These are phyloP conservation scores for Candida koratica DNA, from an alignment of 805 yeast species.

Conservation along the genomic window DNA sequence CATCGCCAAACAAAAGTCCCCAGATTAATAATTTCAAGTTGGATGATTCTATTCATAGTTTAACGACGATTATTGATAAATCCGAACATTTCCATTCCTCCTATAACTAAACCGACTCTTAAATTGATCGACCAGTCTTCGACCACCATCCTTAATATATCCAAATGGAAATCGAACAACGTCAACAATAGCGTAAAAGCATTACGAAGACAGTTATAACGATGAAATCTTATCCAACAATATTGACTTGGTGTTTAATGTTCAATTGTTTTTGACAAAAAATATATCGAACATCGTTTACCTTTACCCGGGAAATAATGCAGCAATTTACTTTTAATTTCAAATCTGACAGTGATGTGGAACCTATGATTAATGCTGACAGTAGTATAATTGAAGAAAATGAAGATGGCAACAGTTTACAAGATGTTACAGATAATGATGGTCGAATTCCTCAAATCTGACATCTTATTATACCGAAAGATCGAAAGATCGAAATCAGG, in stretches of 20 bases:
- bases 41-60: conserved; percentile 12
- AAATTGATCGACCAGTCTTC: conserved; percentile 1
- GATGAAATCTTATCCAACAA: conserved; percentile 37
- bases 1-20: conserved; percentile 21
- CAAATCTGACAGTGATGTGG: neutral
- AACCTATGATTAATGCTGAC: neutral
- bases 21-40: conserved; percentile 13
- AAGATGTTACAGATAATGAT: conserved; percentile 19
- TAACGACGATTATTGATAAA: conserved; percentile 14
- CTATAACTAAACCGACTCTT: neutral
- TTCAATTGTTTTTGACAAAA: conserved; percentile 29
- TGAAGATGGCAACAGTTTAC: conserved; percentile 1
- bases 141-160: conserved; percentile 23
- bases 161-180: conserved; percentile 36
- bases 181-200: conserved; percentile 34
- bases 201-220: conserved; percentile 40
- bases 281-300: conserved; percentile 13
- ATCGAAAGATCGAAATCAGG: too few species aligned
- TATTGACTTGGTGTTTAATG: conserved; percentile 40
- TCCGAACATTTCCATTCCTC: conserved; percentile 4
- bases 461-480: conserved; percentile 35
- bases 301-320: conserved; percentile 28
- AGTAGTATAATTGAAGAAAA: conserved; percentile 1
- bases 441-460: conserved; percentile 33
- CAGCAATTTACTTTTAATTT: conserved; percentile 13